Evolutionary conservation across 2,329 filamentous ascomycete genomes (phyloP), one percentile per base, ranked within the genome.

Genomic region (Pestalotiopsis sp.): DNA sequence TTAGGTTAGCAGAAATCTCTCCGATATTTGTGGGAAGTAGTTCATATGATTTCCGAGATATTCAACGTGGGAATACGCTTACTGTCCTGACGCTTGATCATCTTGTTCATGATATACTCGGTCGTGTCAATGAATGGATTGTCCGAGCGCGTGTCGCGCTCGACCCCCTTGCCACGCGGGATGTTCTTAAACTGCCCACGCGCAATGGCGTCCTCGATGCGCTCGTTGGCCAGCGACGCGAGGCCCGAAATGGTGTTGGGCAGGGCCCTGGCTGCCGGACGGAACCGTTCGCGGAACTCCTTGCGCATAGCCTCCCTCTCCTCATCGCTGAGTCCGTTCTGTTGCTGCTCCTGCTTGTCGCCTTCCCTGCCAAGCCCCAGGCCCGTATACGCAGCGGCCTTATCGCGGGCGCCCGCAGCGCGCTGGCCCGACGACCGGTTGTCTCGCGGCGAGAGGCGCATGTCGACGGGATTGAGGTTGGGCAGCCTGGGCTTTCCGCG

Each of bases 61-160:
- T 36, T 36, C 31, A 36, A 36, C 7, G 31, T 14, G 20, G 17
- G 45, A n/a, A 9, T 9, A 9, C 1, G 17, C 45, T 52, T 52
- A 52, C 45, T 93, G 23, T 97, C 95, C 80, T 99, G 96, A 69
- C 92, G 92, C 81, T 98, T 93, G 71, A 99, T 98, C 84, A 98
- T 98, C 81, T 97, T 96, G 81, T 99, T 98, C 92, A 98, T 92
- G 74, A 98, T 93, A 78, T 98, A 98, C 80, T 98, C 95, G 0
- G 96, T 98, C 0, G 95, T 98, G 76, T 98, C 94, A 68, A 98
- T 89, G 76, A 97, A 98, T 0, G 96, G 94, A 73, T 92, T 97
- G 73, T 91, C 92, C 1, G 93, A 92, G 72, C 93, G 90, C 64
- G 93, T 84, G 73, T 98, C 95, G n/a, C 92, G 84, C 78, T 95